Percentiles rank a stretch among this genome's conserved stretches.
These are phyloP conservation scores for Sugiyamaella xylanicola DNA, from an alignment of 1,139 yeast species.

Conservation along the genomic window DNA sequence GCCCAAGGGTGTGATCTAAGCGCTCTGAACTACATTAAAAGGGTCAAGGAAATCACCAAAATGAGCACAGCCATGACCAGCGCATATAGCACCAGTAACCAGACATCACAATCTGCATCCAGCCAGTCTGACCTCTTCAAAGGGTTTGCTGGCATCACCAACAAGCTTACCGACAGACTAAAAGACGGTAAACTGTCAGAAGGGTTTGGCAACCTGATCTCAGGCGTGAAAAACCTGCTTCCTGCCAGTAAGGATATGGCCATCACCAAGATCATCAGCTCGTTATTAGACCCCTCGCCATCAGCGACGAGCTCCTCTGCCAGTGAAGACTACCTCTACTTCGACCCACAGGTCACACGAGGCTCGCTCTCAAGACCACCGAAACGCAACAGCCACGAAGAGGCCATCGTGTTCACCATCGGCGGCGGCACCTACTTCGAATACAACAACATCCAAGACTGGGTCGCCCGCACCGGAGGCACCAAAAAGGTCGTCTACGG, in stretches of 20 bases:
- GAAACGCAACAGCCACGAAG: slow-evolving; percentile 76
- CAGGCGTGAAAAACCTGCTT: slow-evolving; percentile 81
- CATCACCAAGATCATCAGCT: slow-evolving; percentile 85
- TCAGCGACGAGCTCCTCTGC: slow-evolving; percentile 44
- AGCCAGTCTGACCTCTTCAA: slow-evolving; percentile 54
- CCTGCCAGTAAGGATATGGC: slow-evolving; percentile 90
- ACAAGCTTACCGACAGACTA: slow-evolving; percentile 67
- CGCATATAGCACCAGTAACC: slow-evolving; percentile 33
- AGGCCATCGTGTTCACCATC: slow-evolving; percentile 84
- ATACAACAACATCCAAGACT: slow-evolving; percentile 90
- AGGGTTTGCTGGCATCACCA: slow-evolving; percentile 74
- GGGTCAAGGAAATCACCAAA: slow-evolving; percentile 77
- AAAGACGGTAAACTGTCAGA: slow-evolving; percentile 64
- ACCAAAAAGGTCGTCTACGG: slow-evolving; percentile 71
- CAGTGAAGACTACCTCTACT: slow-evolving; percentile 87
- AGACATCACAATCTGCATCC: slow-evolving; percentile 27
- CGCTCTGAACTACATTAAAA: slow-evolving; percentile 71
- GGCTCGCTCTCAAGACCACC: slow-evolving; percentile 92
- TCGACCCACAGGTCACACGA: slow-evolving; percentile 82
- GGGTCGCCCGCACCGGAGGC: slow-evolving; percentile 56
- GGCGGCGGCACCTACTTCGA: slow-evolving; percentile 97
- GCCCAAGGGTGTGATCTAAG: slow-evolving; percentile 63
- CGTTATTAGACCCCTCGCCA: slow-evolving; percentile 84
- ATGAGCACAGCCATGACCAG: slow-evolving; percentile 50
- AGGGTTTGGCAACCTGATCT: slow-evolving; percentile 85